phyloP scores from a whole-genome alignment of 176 grass and related monocot species.

The Rhynchospora tenuis region DNA sequence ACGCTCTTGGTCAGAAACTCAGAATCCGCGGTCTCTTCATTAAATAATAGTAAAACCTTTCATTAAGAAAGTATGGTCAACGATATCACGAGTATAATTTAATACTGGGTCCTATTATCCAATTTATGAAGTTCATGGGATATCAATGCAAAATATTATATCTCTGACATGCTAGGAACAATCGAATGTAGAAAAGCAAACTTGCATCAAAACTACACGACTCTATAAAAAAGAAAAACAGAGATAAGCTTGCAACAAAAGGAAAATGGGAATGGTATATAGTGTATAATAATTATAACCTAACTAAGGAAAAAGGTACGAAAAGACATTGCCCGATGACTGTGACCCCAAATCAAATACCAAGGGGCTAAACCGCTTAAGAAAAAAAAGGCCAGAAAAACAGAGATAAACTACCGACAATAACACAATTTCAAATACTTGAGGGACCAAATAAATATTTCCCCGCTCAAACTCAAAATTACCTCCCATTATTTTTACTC shows the following conservation, averaged over 20 bases:
- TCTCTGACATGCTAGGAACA: background rate
- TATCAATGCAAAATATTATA: background rate
- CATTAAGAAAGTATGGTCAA: background rate
- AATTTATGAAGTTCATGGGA: conserved; percentile 6
- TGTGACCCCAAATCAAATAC: background rate
- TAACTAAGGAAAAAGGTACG: background rate
- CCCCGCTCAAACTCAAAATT: background rate
- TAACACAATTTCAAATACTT: background rate
- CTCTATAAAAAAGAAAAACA: background rate
- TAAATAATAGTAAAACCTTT: background rate
- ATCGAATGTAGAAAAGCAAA: background rate
- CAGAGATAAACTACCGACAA: background rate
- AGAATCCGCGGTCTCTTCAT: background rate
- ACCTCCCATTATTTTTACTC: background rate
- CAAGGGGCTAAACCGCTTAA: background rate
- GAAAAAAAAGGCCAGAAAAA: background rate
- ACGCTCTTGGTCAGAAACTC: conserved; percentile 10
- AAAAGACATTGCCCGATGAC: background rate
- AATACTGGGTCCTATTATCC: background rate
- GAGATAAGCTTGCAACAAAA: background rate
- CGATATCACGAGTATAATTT: background rate
- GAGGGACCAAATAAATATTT: conserved; percentile 14
- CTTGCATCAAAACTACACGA: background rate
- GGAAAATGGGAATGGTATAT: background rate
- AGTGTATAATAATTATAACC: background rate